These are phyloP conservation scores for Dimargaris cristalligena DNA, from an alignment of 192 early-diverging fungal species.

Conservation along the genomic window DNA sequence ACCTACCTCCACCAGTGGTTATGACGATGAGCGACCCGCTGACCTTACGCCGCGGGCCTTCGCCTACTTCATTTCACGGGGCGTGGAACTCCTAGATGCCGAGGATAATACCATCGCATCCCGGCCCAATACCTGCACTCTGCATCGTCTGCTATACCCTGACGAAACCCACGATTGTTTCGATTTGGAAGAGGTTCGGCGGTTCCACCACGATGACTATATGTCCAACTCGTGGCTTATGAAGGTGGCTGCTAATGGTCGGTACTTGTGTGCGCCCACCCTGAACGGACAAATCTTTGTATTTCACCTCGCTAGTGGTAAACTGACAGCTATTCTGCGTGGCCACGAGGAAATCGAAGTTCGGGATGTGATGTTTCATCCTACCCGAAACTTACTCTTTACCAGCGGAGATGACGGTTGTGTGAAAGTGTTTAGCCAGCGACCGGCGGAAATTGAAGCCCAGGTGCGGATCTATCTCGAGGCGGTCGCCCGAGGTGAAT, in stretches of 20 bases:
- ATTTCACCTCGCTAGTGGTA: conserved; percentile 59
- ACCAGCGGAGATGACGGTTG: conserved; percentile 71
- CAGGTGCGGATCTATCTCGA: not conserved
- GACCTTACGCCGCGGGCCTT: conserved; percentile 19
- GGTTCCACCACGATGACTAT: conserved; percentile 66
- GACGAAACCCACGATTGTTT: conserved; percentile 46
- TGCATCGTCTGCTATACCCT: conserved; percentile 80
- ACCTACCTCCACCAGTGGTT: conserved; percentile 12
- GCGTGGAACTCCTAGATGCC: conserved; percentile 77
- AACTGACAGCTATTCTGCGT: conserved; percentile 57
- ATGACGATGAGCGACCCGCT: not conserved
- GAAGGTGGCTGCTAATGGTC: conserved; percentile 69
- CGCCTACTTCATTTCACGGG: conserved; percentile 73
- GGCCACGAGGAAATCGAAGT: conserved; percentile 78
- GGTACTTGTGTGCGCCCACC: conserved; percentile 80
- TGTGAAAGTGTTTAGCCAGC: conserved; percentile 44
- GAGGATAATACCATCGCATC: conserved; percentile 54
- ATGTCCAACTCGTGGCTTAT: conserved; percentile 90
- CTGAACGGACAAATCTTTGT: conserved; percentile 75
- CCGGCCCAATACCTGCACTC: conserved; percentile 68
- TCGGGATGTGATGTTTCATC: conserved; percentile 84
- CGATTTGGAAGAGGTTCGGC: conserved; percentile 54
- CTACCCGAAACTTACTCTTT: conserved; percentile 55
- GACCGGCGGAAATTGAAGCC: not conserved
- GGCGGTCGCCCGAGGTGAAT: not conserved